Percentiles rank a stretch among this genome's conserved stretches.
phyloP scores from a whole-genome alignment of 768 basidiomycete species.

The Artomyces pyxidatus region DNA sequence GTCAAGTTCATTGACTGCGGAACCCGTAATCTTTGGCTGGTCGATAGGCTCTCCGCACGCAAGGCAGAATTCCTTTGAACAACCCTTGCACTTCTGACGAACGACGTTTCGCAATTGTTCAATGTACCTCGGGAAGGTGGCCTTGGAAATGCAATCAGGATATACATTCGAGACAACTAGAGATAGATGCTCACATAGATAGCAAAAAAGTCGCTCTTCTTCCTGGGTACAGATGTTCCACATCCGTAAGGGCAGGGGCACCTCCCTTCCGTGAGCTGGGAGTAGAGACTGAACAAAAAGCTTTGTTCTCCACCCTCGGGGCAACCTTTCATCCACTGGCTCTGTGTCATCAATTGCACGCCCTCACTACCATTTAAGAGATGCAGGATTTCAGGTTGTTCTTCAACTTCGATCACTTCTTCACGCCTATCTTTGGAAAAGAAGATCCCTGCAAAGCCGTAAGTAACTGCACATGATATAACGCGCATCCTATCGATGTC shows the following conservation, averaged over 20 bases:
- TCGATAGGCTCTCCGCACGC: slow-evolving; percentile 40
- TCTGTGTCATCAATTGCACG: slow-evolving; percentile 71
- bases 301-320: slow-evolving; percentile 89
- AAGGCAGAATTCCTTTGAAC: slow-evolving; percentile 29
- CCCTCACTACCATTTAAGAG: slow-evolving; percentile 37
- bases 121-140: slow-evolving; percentile 65
- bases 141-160: too few species aligned
- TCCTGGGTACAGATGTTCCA: slow-evolving; percentile 49
- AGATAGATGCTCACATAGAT: slow-evolving; percentile 55
- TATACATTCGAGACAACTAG: too few species aligned
- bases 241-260: slow-evolving; percentile 74
- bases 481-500: slow-evolving; percentile 5
- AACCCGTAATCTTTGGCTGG: slow-evolving; percentile 17
- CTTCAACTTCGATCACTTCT: slow-evolving; percentile 88
- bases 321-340: slow-evolving; percentile 97
- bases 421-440: slow-evolving; percentile 92
- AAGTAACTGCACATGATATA: slow-evolving; percentile 6
- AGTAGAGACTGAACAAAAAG: slow-evolving; percentile 80
- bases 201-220: slow-evolving; percentile 75
- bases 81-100: slow-evolving; percentile 43
- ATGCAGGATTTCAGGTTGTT: slow-evolving; percentile 48
- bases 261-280: slow-evolving; percentile 53
- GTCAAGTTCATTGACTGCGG: slow-evolving; percentile 26
- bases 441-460: slow-evolving; percentile 59
- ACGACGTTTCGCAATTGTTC: slow-evolving; percentile 51